These are phyloP conservation scores for Lathyrus aphaca DNA, from an alignment of 306 rosid genomes.

Conservation along the genomic window DNA sequence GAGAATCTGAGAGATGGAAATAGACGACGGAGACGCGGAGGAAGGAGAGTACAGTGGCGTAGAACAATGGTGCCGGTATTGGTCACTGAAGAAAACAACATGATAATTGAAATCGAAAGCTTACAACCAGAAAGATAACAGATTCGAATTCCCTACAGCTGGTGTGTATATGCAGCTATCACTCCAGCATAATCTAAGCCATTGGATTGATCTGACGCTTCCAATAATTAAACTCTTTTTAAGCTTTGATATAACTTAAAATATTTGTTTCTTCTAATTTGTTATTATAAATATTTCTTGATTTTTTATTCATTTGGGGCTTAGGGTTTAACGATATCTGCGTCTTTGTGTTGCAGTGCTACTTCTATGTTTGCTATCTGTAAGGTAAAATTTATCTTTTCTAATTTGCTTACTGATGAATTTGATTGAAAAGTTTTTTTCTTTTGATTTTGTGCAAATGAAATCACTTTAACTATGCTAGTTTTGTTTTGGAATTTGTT, in stretches of 20 bases:
- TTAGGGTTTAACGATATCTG: background rate
- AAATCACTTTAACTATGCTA: background rate
- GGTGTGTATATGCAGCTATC: no score
- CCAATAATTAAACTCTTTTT: no score
- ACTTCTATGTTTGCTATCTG: background rate
- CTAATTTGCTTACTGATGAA: background rate
- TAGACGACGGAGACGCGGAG: slow-evolving; percentile 44
- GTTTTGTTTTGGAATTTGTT: background rate
- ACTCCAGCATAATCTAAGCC: no score
- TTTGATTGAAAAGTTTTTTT: background rate
- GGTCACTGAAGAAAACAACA: slow-evolving; percentile 38
- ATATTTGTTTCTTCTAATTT: no score
- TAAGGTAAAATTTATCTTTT: background rate
- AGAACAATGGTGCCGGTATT: slow-evolving; percentile 38
- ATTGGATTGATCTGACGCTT: no score
- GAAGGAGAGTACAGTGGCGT: slow-evolving; percentile 48
- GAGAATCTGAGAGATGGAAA: slow-evolving; percentile 31
- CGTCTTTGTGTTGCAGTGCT: background rate
- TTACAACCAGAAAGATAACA: no score
- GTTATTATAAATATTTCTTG: no score
- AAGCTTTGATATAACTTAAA: no score
- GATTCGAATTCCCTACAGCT: no score
- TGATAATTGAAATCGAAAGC: no score
- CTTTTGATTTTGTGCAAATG: background rate
- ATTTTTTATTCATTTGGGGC: no score